Conservation (phyloP, 108 stramenopile species). For the Pseudonitzschia pungens region DNA sequence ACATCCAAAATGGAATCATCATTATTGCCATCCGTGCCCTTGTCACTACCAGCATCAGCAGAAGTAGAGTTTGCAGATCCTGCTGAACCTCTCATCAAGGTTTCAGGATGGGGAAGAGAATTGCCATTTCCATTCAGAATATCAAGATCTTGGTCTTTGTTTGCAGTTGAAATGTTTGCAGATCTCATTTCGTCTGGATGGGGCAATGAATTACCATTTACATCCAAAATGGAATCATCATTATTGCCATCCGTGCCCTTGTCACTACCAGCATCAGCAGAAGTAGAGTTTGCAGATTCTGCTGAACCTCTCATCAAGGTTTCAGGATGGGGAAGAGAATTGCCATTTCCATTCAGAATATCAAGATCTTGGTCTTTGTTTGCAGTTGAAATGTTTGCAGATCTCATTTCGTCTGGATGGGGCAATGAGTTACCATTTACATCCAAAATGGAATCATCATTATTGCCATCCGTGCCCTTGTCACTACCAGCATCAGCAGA, state of each 20-base stretch:
- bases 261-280: neutral
- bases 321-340: conserved; percentile 4
- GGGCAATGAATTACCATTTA: conserved; percentile 2
- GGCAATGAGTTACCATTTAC: neutral
- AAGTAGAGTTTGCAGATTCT: neutral
- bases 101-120: conserved; percentile 6
- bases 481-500: neutral
- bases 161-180: neutral
- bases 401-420: neutral
- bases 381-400: neutral
- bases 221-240: conserved; percentile 1
- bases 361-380: neutral
- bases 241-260: neutral
- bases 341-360: neutral
- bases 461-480: neutral
- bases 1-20: conserved; percentile 2
- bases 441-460: neutral
- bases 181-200: conserved; percentile 1
- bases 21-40: neutral
- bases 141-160: neutral
- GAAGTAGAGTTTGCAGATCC: neutral
- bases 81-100: neutral
- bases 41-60: neutral
- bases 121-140: neutral
- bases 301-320: neutral